Conservation (phyloP, 768 basidiomycete species). For the Leucogyrophana mollusca region DNA sequence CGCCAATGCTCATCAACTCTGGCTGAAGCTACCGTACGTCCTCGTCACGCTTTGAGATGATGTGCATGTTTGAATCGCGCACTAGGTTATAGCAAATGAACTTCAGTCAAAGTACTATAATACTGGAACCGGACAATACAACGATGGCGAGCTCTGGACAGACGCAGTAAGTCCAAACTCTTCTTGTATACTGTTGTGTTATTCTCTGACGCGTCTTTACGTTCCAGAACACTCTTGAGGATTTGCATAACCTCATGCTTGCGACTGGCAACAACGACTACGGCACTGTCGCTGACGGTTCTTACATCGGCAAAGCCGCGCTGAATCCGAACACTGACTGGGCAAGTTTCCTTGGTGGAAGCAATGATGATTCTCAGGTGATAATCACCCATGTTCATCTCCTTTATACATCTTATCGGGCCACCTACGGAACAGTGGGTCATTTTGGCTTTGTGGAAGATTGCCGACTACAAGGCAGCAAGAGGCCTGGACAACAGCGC, state of each 20-base stretch:
- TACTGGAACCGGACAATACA: slow-evolving; percentile 39
- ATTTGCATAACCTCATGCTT: slow-evolving; percentile 59
- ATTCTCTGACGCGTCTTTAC: background rate
- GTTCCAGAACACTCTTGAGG: slow-evolving; percentile 52
- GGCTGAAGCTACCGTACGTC: slow-evolving; percentile 11
- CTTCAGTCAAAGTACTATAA: slow-evolving; percentile 41
- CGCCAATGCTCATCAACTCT: slow-evolving; percentile 9
- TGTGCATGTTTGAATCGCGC: background rate
- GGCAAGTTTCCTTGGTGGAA: slow-evolving; percentile 42
- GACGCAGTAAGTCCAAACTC: slow-evolving; percentile 46
- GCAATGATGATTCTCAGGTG: slow-evolving; percentile 55
- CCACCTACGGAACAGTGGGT: slow-evolving; percentile 45
- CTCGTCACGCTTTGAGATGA: background rate
- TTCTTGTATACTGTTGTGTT: background rate
- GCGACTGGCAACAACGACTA: slow-evolving; percentile 43
- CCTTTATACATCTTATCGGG: background rate
- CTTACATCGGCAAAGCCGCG: slow-evolving; percentile 45
- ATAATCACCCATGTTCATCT: background rate
- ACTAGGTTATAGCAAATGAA: slow-evolving; percentile 23
- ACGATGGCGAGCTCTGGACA: slow-evolving; percentile 53
- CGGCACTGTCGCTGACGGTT: slow-evolving; percentile 36
- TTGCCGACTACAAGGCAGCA: slow-evolving; percentile 48
- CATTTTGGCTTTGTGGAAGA: slow-evolving; percentile 57
- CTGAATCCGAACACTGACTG: slow-evolving; percentile 41
- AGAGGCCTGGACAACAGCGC: slow-evolving; percentile 28